Evolutionary conservation across 2,329 filamentous ascomycete species (phyloP), one percentile per base, ranked within the genome.

Genomic region (Nigrospora osmanthi): DNA sequence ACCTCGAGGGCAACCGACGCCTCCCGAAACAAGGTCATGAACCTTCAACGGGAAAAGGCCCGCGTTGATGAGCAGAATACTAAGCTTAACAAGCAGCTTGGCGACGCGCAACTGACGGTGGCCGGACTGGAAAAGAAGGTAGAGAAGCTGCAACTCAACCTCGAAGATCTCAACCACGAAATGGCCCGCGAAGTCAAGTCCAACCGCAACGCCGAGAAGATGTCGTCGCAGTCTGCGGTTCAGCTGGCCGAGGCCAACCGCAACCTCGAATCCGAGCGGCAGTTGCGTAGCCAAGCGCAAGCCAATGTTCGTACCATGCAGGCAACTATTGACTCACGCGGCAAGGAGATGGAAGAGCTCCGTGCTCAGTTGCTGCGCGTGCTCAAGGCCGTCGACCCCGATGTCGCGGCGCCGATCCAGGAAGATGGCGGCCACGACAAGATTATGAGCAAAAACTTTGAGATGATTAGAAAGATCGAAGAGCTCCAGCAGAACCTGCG

Each of bases 111-210:
- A 56, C 66, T 96, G 19, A 81, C 81, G 6, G 81, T 95, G 52
- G 86, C 86, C 0, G 86, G 87, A 1, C 69, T 96, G 9, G 89
- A 96, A 62, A 97, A 97, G 71, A 89, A 93, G 63, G 86, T 93
- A 43, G 91, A 97, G 66, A 96, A 96, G 65, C 73, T 97, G 28
- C 80, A 89, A 42, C 76, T 97, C 36, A 89, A 78, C 56, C 67
- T 97, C 10, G 91, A 98, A 61, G 91, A 98, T 61, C 72, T 96
- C 33, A 95, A 89, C 54, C 91, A 97, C 55, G 89, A 97, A 63
- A 78, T 96, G 44, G 86, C 87, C 41, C 79, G 89, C 30, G 91
- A 96, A 65, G 88, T 90, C 58, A 94, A 96, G 68, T 81, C 83
- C 16, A 93, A 84, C 58, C 83, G 91, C 48, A 93, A 87, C 60